Conservation (phyloP, 1,139 yeast genomes). For the Kluyveromyces sp. region DNA sequence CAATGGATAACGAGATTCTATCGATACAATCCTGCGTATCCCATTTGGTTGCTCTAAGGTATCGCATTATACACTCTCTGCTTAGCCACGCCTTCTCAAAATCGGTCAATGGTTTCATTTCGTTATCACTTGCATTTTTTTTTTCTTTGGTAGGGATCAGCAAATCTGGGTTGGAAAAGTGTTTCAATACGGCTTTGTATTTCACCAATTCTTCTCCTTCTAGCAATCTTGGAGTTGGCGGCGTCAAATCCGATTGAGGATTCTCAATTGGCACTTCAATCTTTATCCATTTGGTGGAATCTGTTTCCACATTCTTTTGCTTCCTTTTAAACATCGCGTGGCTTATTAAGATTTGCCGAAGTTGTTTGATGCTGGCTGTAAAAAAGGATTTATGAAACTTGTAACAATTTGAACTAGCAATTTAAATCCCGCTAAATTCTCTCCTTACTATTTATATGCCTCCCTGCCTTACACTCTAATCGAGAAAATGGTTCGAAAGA, state of each 20-base stretch:
- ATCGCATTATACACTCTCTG: conserved; percentile 78
- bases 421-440: too few relatives aligned
- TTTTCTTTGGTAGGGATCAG: conserved; percentile 34
- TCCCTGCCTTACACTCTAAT: too few relatives aligned
- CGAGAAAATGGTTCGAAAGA: too few relatives aligned
- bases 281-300: conserved; percentile 21
- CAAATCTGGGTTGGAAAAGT: conserved; percentile 47
- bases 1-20: conserved; percentile 65
- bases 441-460: too few relatives aligned
- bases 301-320: conserved; percentile 23
- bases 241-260: conserved; percentile 41
- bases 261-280: conserved; percentile 42
- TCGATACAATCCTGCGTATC: conserved; percentile 57
- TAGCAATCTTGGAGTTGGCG: conserved; percentile 45
- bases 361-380: too few relatives aligned
- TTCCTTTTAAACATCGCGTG: conserved; percentile 19
- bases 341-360: too few relatives aligned
- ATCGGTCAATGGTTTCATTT: conserved; percentile 36
- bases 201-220: conserved; percentile 48
- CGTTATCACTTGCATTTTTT: conserved; percentile 18
- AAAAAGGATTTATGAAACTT: too few relatives aligned
- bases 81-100: conserved; percentile 87
- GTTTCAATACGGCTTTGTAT: conserved; percentile 49
- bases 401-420: too few relatives aligned
- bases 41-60: conserved; percentile 91